Evolutionary conservation across 176 grass and related monocot genomes (phyloP).

Genomic region (Phyllostachys edulis): DNA sequence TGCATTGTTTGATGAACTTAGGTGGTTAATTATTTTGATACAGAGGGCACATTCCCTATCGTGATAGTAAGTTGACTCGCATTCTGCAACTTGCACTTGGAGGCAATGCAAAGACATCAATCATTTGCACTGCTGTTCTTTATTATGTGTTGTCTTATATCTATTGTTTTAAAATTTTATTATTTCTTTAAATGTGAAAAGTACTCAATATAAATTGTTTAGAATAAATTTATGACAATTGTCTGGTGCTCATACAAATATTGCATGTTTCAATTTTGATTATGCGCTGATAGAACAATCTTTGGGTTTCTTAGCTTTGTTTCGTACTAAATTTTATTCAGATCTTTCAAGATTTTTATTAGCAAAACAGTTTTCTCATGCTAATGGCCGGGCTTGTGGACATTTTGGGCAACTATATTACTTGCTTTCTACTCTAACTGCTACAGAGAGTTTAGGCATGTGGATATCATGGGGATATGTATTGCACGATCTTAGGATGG

Average conservation of each 20-base stretch:
- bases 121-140: conserved; percentile 65
- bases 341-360: background rate
- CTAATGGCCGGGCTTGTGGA: background rate
- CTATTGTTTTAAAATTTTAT: background rate
- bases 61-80: conserved; percentile 93
- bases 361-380: background rate
- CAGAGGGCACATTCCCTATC: conserved; percentile 97
- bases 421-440: background rate
- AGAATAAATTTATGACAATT: background rate
- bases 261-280: too few species aligned
- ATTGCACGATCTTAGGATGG: too few species aligned
- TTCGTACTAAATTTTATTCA: conserved; percentile 9
- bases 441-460: background rate
- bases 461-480: too few species aligned
- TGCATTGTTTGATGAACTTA: background rate
- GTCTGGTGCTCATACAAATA: background rate
- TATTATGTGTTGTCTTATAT: background rate
- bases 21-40: conserved; percentile 37
- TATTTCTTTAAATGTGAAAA: background rate
- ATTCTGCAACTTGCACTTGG: conserved; percentile 96
- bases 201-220: background rate
- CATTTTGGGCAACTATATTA: background rate
- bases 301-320: conserved; percentile 23
- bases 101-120: conserved; percentile 95
- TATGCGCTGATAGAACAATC: too few species aligned